These are phyloP conservation scores for Lodderomyces theae DNA, from an alignment of 1,139 yeast genomes.

Conservation along the genomic window DNA sequence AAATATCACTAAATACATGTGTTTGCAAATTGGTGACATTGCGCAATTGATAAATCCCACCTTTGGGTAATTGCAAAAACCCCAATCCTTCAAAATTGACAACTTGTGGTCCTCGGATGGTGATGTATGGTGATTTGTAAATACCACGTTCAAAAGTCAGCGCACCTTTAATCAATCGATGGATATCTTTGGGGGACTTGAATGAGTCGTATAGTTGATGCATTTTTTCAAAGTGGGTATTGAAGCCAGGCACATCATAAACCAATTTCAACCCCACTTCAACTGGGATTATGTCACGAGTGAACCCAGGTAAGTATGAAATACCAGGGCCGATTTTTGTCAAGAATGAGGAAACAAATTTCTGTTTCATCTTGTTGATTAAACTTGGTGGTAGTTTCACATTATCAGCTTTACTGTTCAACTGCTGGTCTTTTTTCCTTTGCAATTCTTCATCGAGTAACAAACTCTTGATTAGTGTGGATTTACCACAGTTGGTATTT, in stretches of 20 bases:
- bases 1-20: conserved; percentile 25
- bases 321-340: conserved; percentile 42
- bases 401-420: conserved; percentile 5
- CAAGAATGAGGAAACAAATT: conserved; percentile 17
- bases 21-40: conserved; percentile 33
- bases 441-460: conserved; percentile 25
- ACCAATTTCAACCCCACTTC: conserved; percentile 31
- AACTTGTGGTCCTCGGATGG: conserved; percentile 45
- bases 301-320: conserved; percentile 56
- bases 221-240: conserved; percentile 23
- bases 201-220: conserved; percentile 21
- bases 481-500: conserved; percentile 73
- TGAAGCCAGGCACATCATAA: conserved; percentile 60
- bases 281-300: conserved; percentile 45
- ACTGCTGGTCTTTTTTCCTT: conserved; percentile 1
- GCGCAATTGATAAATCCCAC: conserved; percentile 43
- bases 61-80: conserved; percentile 40
- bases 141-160: conserved; percentile 33
- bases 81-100: conserved; percentile 62
- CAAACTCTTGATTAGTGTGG: conserved; percentile 57
- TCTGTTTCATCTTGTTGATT: conserved; percentile 14
- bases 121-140: conserved; percentile 34
- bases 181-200: conserved; percentile 27
- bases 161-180: conserved; percentile 36
- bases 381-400: conserved; percentile 11